Evolutionary conservation across 768 basidiomycete genomes (phyloP).

Genomic region (Tricholoma furcatifolium): DNA sequence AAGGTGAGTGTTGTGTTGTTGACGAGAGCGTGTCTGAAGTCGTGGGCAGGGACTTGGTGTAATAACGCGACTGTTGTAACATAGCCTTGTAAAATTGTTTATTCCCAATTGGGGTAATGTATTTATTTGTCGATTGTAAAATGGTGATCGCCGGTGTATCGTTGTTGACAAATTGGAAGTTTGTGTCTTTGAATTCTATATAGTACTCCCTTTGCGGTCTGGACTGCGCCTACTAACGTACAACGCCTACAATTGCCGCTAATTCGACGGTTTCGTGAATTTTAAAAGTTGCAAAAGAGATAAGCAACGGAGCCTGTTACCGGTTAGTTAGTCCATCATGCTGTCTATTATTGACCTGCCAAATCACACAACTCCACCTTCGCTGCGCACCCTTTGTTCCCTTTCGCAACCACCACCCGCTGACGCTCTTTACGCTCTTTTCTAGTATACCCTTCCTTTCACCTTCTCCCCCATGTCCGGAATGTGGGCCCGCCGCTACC

Average conservation of each 20-base stretch:
- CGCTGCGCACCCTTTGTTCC: slow-evolving; percentile 1
- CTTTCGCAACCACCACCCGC: not conserved
- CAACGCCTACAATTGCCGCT: not conserved
- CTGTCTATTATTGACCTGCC: not conserved
- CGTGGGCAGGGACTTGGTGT: slow-evolving; percentile 71
- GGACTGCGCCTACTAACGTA: not conserved
- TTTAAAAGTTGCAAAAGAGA: not conserved
- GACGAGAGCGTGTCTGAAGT: not conserved
- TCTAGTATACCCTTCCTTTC: slow-evolving; percentile 5
- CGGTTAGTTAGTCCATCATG: slow-evolving; percentile 12
- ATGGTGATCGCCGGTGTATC: slow-evolving; percentile 5
- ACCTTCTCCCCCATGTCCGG: slow-evolving; percentile 11
- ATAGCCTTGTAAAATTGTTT: not conserved
- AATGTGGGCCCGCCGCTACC: slow-evolving; percentile 13
- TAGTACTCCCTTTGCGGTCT: not conserved
- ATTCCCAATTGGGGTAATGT: not conserved
- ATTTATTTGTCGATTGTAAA: slow-evolving; percentile 5
- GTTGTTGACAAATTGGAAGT: slow-evolving; percentile 8
- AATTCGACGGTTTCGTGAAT: not conserved
- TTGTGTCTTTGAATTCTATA: not conserved
- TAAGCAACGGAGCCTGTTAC: slow-evolving; percentile 2
- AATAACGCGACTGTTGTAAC: slow-evolving; percentile 63
- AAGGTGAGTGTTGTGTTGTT: slow-evolving; percentile 55
- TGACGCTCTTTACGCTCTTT: slow-evolving; percentile 6
- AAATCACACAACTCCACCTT: slow-evolving; percentile 3